phyloP scores from a whole-genome alignment of 108 stramenopile species.

The Pseudonitzschia pungens region DNA sequence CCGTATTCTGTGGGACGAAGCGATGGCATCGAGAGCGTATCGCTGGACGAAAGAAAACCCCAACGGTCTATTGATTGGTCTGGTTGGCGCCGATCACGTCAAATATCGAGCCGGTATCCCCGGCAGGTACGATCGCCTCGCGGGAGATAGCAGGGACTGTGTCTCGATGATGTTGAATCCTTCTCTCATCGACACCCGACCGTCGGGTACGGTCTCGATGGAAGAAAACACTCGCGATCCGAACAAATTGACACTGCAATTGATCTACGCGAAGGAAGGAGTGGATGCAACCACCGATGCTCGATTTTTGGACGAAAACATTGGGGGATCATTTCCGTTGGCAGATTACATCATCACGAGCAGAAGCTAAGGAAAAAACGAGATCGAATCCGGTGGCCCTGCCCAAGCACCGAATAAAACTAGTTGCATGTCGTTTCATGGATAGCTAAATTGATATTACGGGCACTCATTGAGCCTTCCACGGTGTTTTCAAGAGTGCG shows the following conservation, averaged over 20 bases:
- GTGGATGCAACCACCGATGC: slow-evolving; percentile 45
- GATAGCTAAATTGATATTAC: too few relatives aligned
- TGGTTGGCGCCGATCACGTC: slow-evolving; percentile 74
- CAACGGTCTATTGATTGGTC: slow-evolving; percentile 51
- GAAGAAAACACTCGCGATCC: slow-evolving; percentile 35
- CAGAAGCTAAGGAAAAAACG: neutral
- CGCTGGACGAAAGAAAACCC: slow-evolving; percentile 49
- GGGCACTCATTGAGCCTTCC: too few relatives aligned
- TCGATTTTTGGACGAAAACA: slow-evolving; percentile 35
- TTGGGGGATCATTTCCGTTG: slow-evolving; percentile 64
- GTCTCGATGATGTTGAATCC: slow-evolving; percentile 68
- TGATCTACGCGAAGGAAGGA: slow-evolving; percentile 69
- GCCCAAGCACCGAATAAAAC: neutral
- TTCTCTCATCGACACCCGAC: slow-evolving; percentile 66
- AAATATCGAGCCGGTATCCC: slow-evolving; percentile 64
- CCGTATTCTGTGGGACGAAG: slow-evolving; percentile 73
- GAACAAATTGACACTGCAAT: slow-evolving; percentile 55
- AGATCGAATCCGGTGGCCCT: neutral
- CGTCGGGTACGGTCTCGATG: slow-evolving; percentile 46
- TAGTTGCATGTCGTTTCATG: neutral
- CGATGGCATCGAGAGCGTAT: slow-evolving; percentile 58
- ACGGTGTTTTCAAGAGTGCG: too few relatives aligned
- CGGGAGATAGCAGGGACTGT: slow-evolving; percentile 23
- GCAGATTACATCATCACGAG: slow-evolving; percentile 59
- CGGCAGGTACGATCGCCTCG: slow-evolving; percentile 10